Base-by-base conservation (phyloP, 2,329 filamentous ascomycete species). In the Sporothrix globosa region DNA sequence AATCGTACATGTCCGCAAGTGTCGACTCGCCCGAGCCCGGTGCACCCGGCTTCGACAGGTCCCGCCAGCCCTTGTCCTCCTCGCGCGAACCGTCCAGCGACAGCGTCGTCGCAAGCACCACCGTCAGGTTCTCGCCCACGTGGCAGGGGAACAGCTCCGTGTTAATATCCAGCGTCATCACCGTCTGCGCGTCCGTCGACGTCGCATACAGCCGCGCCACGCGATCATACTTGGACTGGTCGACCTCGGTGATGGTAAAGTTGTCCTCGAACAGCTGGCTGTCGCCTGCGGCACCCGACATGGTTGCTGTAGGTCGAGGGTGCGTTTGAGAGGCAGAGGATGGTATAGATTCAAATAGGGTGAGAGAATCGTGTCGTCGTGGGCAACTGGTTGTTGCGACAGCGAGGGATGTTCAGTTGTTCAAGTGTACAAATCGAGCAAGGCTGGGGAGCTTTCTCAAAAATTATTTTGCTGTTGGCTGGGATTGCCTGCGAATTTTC, bases 201-300 rank as follows among this genome's bases (percentile, higher is more conserved):
- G 87, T 91, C 78, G 89, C 93, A 69, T 84, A 88, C 78, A 98
- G 88, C 75, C 96, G 95, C 69, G 92, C 91, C 34, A 97, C 95
- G 74, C 95, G 92, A 83, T 98, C 96, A 82, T 99, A 99, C 83
- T 97, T 97, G 77, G 90, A 87, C 77, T 90, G 87, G 83, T 97
- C 92, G 79, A 93, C 84, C 69, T 87, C 82, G 75, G 89, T 95
- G 77, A 98, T 86, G 73, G 87, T 91, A 86, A 98, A 97, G 77
- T 88, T 90, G 79, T 97, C 93, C 82, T 97, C 93, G 83, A 96
- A 97, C 81, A 98, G 92, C 77, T 96, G 91, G 71, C 94, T 90
- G 83, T 98, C 95, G 75, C 91, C 90, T 81, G 92, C 89, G 75
- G 82, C 84, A 76, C 82, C 81, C 73, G 82, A 78, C 81, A 86